These are phyloP conservation scores for Pleurotus tuoliensis DNA, from an alignment of 768 basidiomycete genomes.

Conservation along the genomic window DNA sequence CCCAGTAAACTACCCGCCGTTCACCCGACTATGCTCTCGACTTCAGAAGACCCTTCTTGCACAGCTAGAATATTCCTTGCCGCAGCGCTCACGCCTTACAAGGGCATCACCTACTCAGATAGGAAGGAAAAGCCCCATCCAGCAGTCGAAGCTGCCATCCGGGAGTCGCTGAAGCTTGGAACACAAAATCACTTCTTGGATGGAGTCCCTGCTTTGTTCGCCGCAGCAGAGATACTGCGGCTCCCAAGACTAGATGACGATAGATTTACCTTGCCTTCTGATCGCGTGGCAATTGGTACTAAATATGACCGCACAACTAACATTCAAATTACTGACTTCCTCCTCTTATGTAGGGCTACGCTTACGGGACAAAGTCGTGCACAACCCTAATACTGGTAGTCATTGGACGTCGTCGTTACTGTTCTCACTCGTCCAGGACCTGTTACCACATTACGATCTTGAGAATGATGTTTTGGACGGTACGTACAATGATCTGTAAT, in stretches of 20 bases:
- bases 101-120: constrained; percentile 52
- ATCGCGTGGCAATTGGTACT: constrained; percentile 58
- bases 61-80: constrained; percentile 74
- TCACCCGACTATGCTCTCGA: constrained; percentile 44
- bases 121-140: constrained; percentile 59
- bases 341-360: constrained; percentile 47
- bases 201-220: constrained; percentile 67
- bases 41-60: constrained; percentile 34
- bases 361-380: constrained; percentile 63
- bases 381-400: constrained; percentile 56
- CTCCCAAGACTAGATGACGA: constrained; percentile 29
- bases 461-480: constrained; percentile 38
- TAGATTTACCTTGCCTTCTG: constrained; percentile 35
- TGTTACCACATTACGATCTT: constrained; percentile 50
- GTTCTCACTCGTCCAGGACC: constrained; percentile 73
- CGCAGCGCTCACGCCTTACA: constrained; percentile 69
- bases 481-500: constrained; percentile 20
- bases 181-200: constrained; percentile 73
- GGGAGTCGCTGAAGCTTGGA: constrained; percentile 84
- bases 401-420: constrained; percentile 71
- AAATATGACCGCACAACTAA: not conserved
- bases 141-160: constrained; percentile 66
- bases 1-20: constrained; percentile 30
- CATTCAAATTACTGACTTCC: not conserved
- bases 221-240: constrained; percentile 43